Evolutionary conservation across 2,329 filamentous ascomycete genomes (phyloP).

Genomic region (Scleromitrula shiraiana): DNA sequence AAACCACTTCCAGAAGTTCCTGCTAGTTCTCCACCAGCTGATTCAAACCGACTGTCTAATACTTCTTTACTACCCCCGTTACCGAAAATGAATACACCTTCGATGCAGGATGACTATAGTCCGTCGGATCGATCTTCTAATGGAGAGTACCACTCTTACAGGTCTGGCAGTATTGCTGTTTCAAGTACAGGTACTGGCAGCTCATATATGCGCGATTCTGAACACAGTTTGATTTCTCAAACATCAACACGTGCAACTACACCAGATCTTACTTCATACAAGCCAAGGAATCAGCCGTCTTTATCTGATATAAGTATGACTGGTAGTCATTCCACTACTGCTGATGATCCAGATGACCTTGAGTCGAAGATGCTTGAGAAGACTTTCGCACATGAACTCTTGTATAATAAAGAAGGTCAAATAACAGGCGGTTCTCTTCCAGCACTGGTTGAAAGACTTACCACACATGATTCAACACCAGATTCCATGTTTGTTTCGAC

Average conservation of each 20-base stretch:
- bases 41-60: conserved; percentile 35
- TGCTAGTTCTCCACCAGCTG: conserved; percentile 28
- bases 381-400: conserved; percentile 83
- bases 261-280: conserved; percentile 48
- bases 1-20: conserved; percentile 64
- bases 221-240: conserved; percentile 70
- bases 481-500: conserved; percentile 88
- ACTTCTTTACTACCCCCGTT: conserved; percentile 46
- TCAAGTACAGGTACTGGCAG: conserved; percentile 72
- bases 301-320: conserved; percentile 60
- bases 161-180: conserved; percentile 62
- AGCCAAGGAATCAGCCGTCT: conserved; percentile 44
- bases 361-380: conserved; percentile 84
- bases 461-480: conserved; percentile 85
- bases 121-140: conserved; percentile 40
- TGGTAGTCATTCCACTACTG: conserved; percentile 54
- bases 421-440: conserved; percentile 87
- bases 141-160: conserved; percentile 45
- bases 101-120: conserved; percentile 42
- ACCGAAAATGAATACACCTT: conserved; percentile 47
- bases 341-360: conserved; percentile 69
- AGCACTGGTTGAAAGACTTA: conserved; percentile 88
- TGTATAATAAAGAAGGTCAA: conserved; percentile 89
- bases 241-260: conserved; percentile 84
- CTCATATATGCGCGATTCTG: conserved; percentile 73